Evolutionary conservation across 163 green algal genomes (phyloP).

Genomic region (Coccomyxa subellipsoidea): DNA sequence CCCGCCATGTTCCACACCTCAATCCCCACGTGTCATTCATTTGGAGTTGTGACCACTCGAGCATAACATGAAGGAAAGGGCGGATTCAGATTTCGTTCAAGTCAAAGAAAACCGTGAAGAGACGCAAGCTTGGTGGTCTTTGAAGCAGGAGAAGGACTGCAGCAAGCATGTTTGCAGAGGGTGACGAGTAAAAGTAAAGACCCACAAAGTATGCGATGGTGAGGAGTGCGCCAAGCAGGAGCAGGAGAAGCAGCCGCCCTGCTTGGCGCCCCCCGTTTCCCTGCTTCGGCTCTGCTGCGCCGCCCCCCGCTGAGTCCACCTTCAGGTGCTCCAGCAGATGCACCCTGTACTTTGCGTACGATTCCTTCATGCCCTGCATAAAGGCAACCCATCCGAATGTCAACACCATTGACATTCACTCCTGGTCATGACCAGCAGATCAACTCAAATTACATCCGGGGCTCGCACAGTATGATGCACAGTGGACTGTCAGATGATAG

Average conservation of each 20-base stretch:
- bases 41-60: no score
- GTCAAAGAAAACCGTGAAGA: no score
- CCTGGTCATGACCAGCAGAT: background rate
- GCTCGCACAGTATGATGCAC: no score
- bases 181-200: background rate
- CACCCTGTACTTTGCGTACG: background rate
- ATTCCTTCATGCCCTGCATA: conserved; percentile 5
- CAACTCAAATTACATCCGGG: no score
- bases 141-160: background rate
- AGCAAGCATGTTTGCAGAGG: background rate
- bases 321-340: background rate
- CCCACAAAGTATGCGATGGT: background rate
- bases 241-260: conserved; percentile 2
- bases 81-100: no score
- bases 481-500: no score
- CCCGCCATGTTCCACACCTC: no score
- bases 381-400: background rate
- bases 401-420: background rate
- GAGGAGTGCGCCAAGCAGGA: background rate
- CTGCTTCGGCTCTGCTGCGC: background rate
- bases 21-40: no score
- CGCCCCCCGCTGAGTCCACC: background rate
- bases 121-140: background rate
- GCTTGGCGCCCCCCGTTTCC: conserved; percentile 6
- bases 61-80: no score